Evolutionary conservation across 192 early-diverging fungal genomes (phyloP).

Genomic region (Umbelopsis sp.): DNA sequence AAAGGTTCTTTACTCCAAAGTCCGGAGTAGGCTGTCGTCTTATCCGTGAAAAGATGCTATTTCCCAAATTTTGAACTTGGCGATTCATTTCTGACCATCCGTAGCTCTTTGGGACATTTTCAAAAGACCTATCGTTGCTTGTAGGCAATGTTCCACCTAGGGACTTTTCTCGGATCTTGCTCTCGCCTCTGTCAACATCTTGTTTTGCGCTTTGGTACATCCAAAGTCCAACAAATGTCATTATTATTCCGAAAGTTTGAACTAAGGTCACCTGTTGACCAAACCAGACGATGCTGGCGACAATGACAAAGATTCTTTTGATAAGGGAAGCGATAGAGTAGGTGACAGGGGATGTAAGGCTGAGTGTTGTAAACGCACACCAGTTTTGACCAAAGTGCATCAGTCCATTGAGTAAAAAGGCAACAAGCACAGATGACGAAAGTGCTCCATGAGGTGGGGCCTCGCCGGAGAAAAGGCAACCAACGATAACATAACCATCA

Average conservation of each 20-base stretch:
- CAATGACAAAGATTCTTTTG: slow-evolving; percentile 92
- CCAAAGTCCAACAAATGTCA: slow-evolving; percentile 85
- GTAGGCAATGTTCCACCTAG: slow-evolving; percentile 23
- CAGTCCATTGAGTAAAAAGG: slow-evolving; percentile 77
- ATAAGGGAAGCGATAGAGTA: slow-evolving; percentile 85
- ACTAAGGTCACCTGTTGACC: slow-evolving; percentile 67
- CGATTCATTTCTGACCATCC: slow-evolving; percentile 4
- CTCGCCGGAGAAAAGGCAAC: background rate
- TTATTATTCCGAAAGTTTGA: slow-evolving; percentile 73
- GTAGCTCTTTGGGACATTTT: background rate
- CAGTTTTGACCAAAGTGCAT: slow-evolving; percentile 82
- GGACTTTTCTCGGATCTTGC: slow-evolving; percentile 36
- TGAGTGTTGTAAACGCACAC: slow-evolving; percentile 79
- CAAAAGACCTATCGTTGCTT: background rate
- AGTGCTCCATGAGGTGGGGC: background rate
- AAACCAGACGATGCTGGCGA: slow-evolving; percentile 81
- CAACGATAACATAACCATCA: slow-evolving; percentile 57
- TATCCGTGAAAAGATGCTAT: slow-evolving; percentile 12
- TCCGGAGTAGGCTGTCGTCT: slow-evolving; percentile 17
- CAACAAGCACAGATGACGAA: slow-evolving; percentile 32
- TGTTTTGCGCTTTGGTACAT: slow-evolving; percentile 84
- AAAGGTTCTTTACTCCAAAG: slow-evolving; percentile 9
- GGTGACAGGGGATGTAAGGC: slow-evolving; percentile 80
- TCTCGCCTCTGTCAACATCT: slow-evolving; percentile 56
- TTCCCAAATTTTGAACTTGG: background rate